Conservation (phyloP, 441 rosid species). For the Hura crepitans region DNA sequence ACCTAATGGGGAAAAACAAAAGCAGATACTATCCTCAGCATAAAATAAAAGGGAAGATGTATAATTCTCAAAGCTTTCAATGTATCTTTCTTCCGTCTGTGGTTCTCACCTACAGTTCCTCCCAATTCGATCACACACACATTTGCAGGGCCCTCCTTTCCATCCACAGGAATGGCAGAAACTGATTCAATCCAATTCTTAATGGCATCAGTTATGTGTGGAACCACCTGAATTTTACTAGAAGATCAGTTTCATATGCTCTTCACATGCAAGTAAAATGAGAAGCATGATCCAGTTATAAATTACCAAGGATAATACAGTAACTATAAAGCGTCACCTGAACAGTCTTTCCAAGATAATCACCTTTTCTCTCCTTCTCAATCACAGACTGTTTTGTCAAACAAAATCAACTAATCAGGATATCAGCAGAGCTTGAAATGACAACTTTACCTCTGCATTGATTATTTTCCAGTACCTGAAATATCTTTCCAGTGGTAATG, state of each 20-base stretch:
- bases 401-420: not conserved
- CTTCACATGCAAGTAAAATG: constrained; percentile 11
- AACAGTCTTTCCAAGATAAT: constrained; percentile 92
- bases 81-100: constrained; percentile 1
- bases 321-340: constrained; percentile 48
- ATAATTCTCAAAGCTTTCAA: not conserved
- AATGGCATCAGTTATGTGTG: constrained; percentile 86
- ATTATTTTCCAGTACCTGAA: constrained; percentile 47
- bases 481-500: constrained; percentile 91
- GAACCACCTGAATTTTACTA: constrained; percentile 55
- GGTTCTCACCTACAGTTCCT: constrained; percentile 80
- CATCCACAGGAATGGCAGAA: constrained; percentile 69
- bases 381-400: constrained; percentile 55
- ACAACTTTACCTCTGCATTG: not conserved
- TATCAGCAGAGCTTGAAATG: constrained; percentile 7
- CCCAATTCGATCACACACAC: constrained; percentile 92
- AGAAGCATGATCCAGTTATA: not conserved
- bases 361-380: constrained; percentile 90
- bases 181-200: constrained; percentile 76
- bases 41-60: not conserved
- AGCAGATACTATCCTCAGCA: constrained; percentile 6
- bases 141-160: constrained; percentile 68
- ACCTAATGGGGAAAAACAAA: constrained; percentile 45
- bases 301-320: constrained; percentile 1
- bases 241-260: constrained; percentile 37